A percentile compares a stretch with the other conserved stretches of the same genome.
Conservation (phyloP, 2,329 filamentous ascomycete species). For the Phaeosphaeria sp. region DNA sequence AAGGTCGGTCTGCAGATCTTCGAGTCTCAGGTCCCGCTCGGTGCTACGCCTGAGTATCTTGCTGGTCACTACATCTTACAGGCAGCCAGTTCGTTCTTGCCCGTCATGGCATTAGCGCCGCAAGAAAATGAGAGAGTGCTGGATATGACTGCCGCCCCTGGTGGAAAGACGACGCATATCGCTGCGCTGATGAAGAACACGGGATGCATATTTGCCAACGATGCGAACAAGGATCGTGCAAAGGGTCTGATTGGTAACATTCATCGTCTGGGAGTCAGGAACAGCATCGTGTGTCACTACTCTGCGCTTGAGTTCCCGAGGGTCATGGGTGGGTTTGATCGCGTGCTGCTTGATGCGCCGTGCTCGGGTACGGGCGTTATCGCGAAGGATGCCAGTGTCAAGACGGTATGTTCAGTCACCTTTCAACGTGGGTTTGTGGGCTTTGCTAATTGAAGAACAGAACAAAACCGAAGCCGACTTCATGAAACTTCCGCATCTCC, state of each 20-base stretch:
- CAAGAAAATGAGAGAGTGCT: conserved; percentile 92
- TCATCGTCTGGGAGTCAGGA: conserved; percentile 90
- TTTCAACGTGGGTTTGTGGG: not conserved
- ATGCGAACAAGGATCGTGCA: conserved; percentile 89
- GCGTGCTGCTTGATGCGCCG: conserved; percentile 91
- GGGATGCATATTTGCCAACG: conserved; percentile 93
- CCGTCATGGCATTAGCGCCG: conserved; percentile 95
- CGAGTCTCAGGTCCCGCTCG: conserved; percentile 84
- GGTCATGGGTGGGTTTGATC: conserved; percentile 94
- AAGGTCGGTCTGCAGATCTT: conserved; percentile 98
- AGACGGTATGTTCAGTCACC: conserved; percentile 64
- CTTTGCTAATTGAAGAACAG: conserved; percentile 2
- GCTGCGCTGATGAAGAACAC: conserved; percentile 99
- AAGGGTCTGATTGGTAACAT: conserved; percentile 97
- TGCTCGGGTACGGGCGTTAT: conserved; percentile 98
- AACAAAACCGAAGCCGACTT: conserved; percentile 98
- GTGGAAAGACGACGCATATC: conserved; percentile 95
- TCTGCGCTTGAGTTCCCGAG: conserved; percentile 93
- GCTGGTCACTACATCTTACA: conserved; percentile 98
- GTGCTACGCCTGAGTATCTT: conserved; percentile 96
- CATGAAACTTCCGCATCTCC: conserved; percentile 87
- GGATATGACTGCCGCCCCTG: conserved; percentile 93
- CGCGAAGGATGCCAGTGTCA: conserved; percentile 93
- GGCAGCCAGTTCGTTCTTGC: conserved; percentile 94
- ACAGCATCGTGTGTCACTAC: conserved; percentile 94